phyloP scores from a whole-genome alignment of 768 basidiomycete genomes.

The Wakefieldia striispora region DNA sequence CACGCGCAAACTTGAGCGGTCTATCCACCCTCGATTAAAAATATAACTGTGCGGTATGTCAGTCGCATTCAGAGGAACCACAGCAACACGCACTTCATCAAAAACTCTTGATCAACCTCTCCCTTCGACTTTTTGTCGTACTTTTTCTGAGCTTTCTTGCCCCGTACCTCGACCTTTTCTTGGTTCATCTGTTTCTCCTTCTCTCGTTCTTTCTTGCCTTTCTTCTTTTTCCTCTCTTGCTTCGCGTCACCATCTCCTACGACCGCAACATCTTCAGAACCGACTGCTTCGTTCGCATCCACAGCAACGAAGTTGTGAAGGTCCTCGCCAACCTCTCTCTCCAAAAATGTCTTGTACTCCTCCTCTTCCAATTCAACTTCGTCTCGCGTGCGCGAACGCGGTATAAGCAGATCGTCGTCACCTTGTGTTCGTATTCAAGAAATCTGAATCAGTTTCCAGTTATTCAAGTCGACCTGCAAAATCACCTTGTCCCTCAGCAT shows the following conservation, averaged over 20 bases:
- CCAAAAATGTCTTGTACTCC: constrained; percentile 79
- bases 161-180: constrained; percentile 16
- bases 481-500: constrained; percentile 12
- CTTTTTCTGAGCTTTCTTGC: constrained; percentile 21
- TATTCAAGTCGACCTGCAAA: background rate
- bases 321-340: constrained; percentile 79
- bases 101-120: constrained; percentile 80
- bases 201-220: constrained; percentile 31
- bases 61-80: background rate
- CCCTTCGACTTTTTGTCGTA: constrained; percentile 42
- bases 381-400: constrained; percentile 74
- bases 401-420: constrained; percentile 66
- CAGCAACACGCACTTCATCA: constrained; percentile 69
- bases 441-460: background rate
- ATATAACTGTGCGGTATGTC: constrained; percentile 67
- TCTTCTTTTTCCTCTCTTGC: constrained; percentile 35
- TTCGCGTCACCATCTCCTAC: constrained; percentile 26
- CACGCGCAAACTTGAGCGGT: constrained; percentile 64
- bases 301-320: constrained; percentile 66
- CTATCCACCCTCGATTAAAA: constrained; percentile 96
- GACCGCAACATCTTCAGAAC: constrained; percentile 23
- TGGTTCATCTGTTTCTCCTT: constrained; percentile 30
- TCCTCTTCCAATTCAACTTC: constrained; percentile 78
- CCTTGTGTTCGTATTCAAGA: constrained; percentile 21
- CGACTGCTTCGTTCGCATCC: constrained; percentile 23